These are phyloP conservation scores for Leishmania aethiopica DNA, from an alignment of 208 protist genomes.

Conservation along the genomic window DNA sequence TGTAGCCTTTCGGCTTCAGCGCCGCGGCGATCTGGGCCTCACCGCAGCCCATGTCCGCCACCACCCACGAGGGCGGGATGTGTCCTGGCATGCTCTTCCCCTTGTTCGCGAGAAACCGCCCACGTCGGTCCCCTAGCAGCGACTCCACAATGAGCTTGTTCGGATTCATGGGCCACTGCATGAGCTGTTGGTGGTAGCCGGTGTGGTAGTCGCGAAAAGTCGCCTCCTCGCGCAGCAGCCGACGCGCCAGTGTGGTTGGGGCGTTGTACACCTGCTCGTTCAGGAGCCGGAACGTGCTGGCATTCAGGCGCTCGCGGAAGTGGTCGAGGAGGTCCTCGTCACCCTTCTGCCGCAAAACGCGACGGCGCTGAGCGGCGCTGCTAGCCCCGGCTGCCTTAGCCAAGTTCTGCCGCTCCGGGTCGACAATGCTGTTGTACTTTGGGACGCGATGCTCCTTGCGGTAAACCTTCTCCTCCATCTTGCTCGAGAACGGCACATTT, in stretches of 20 bases:
- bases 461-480: constrained; percentile 57
- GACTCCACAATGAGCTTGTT: constrained; percentile 88
- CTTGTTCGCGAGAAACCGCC: constrained; percentile 80
- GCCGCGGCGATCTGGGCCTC: constrained; percentile 90
- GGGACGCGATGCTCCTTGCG: constrained; percentile 68
- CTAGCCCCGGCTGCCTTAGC: constrained; percentile 55
- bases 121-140: constrained; percentile 76
- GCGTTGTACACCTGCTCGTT: constrained; percentile 92
- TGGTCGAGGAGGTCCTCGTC: constrained; percentile 84
- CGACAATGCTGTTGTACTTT: constrained; percentile 41
- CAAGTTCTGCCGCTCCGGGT: constrained; percentile 24
- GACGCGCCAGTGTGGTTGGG: constrained; percentile 70
- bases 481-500: constrained; percentile 68
- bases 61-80: constrained; percentile 81
- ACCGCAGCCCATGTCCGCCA: constrained; percentile 97
- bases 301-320: constrained; percentile 84
- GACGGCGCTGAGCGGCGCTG: constrained; percentile 84
- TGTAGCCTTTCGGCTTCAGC: constrained; percentile 81
- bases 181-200: constrained; percentile 93
- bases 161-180: constrained; percentile 94
- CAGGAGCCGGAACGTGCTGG: constrained; percentile 85
- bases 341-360: constrained; percentile 62
- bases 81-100: constrained; percentile 81
- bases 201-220: constrained; percentile 93
- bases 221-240: constrained; percentile 73